Evolutionary conservation across 2,329 filamentous ascomycete genomes (phyloP), one percentile per base, ranked within the genome.

Genomic region (Aspergillus fumigatus): DNA sequence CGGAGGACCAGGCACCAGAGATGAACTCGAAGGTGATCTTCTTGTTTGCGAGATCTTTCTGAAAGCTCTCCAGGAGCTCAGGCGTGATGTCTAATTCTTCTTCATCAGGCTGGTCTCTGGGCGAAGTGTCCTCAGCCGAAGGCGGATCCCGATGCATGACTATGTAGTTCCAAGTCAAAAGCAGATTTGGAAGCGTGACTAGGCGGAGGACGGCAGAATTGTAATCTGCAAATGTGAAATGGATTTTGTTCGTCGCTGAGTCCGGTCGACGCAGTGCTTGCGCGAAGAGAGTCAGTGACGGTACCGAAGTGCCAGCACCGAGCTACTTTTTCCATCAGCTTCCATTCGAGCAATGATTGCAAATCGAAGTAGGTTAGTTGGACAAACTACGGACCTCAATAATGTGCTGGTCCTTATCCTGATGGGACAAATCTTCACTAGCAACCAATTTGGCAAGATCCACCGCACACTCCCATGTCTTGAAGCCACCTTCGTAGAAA

Each of bases 401-500:
- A 51, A 74, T 60, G 60, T 84, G 80, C 50, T 78, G 68, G 21
- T 66, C 60, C 8, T 55, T 58, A 41, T 55, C 19, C 9, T 48
- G 51, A 25, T 60, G 53, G 40, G 23, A 58, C 49, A 9, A 51
- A 40, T 63, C 56, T 29, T 70, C 65, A 14, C 47, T 54, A 21
- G 58, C 53, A 32, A 70, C 59, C 48, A 72, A 59, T 54, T 74
- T 78, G 0, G 81, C 83, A 11, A 88, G 76, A 63, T 87, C 84
- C 45, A 85, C 62, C 10, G 83, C 81, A 69, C 84, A 87, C 71
- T 88, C 85, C 85, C 85, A 88, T 19, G 84, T 87, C 67, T 88
- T 88, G 73, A 87, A 86, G 4, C 85, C 85, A 59, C 85, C 85
- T 73, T 88, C 85, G 67, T 88, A 88, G 64, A 87, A 74, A 58